Evolutionary conservation across 2,329 filamentous ascomycete species (phyloP).

Genomic region (Colletotrichum coccodes): DNA sequence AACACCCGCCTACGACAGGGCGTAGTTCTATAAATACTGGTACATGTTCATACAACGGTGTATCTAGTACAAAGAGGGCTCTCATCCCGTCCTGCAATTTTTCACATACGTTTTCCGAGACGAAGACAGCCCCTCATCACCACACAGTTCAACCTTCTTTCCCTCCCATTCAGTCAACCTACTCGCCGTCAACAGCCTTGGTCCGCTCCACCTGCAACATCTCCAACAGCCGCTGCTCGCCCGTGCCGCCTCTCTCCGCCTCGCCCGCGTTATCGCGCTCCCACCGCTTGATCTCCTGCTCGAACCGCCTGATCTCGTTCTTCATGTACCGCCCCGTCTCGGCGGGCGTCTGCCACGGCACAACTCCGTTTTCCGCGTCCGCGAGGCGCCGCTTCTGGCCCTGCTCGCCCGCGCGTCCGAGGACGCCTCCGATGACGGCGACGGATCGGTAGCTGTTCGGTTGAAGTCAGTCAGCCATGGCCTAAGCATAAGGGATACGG

Average conservation of each 20-base stretch:
- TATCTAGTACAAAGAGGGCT: conserved; percentile 4
- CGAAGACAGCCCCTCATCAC: not conserved
- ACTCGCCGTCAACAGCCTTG: conserved; percentile 9
- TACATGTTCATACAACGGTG: conserved; percentile 16
- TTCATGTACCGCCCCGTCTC: conserved; percentile 54
- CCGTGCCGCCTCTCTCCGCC: conserved; percentile 42
- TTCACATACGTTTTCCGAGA: not conserved
- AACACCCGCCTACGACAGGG: not conserved
- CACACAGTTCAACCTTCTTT: not conserved
- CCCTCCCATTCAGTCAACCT: not conserved
- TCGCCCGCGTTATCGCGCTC: conserved; percentile 44
- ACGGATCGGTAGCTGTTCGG: conserved; percentile 77
- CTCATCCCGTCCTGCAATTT: not conserved
- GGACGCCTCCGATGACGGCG: conserved; percentile 83
- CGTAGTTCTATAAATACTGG: not conserved
- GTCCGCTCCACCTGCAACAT: conserved; percentile 35
- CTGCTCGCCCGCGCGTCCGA: conserved; percentile 84
- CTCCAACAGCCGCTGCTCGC: conserved; percentile 48
- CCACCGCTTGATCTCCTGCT: conserved; percentile 48
- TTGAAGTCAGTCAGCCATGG: not conserved
- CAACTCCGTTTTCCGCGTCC: conserved; percentile 68
- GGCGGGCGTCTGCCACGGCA: conserved; percentile 68
- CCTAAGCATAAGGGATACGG: not conserved
- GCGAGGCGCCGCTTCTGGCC: conserved; percentile 76
- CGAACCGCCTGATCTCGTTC: conserved; percentile 38